phyloP scores from a whole-genome alignment of 2,329 filamentous ascomycete genomes.

The Cercospora sojina region DNA sequence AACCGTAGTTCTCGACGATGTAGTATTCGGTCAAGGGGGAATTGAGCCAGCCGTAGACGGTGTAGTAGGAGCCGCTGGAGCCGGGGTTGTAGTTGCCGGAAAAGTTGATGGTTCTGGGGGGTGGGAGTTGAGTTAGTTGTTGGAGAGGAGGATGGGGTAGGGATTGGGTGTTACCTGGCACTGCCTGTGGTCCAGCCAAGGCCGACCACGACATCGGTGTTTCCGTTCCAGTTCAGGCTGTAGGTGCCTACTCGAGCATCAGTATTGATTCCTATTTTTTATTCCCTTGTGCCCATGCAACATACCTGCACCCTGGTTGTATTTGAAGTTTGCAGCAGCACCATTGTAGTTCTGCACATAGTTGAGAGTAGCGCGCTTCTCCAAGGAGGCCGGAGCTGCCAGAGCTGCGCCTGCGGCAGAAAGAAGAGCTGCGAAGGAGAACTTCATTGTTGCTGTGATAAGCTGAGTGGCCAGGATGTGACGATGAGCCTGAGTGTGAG shows the following conservation, averaged over 20 bases:
- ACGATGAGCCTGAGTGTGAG: not conserved
- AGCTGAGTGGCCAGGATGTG: not conserved
- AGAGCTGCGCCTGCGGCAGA: not conserved
- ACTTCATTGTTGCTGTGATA: not conserved
- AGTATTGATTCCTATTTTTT: not conserved
- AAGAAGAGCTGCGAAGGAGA: not conserved
- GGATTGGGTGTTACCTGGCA: conserved; percentile 2
- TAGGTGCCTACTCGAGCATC: conserved; percentile 44
- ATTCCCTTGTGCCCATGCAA: not conserved
- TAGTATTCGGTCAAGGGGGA: conserved; percentile 55
- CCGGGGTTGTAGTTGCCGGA: conserved; percentile 20
- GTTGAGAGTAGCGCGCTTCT: not conserved
- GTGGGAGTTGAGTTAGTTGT: not conserved
- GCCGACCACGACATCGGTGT: conserved; percentile 54
- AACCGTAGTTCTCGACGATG: conserved; percentile 55
- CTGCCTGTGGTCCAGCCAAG: conserved; percentile 53
- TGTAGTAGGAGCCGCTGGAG: conserved; percentile 51
- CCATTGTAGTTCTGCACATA: conserved; percentile 4
- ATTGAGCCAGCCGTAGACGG: conserved; percentile 58
- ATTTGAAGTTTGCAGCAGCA: conserved; percentile 4
- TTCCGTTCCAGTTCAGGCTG: conserved; percentile 45
- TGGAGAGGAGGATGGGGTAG: not conserved
- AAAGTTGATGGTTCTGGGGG: conserved; percentile 29
- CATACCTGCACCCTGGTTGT: not conserved
- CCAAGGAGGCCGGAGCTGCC: conserved; percentile 1